Base-by-base conservation (phyloP, 805 yeast species). In the Candida ulmi region DNA sequence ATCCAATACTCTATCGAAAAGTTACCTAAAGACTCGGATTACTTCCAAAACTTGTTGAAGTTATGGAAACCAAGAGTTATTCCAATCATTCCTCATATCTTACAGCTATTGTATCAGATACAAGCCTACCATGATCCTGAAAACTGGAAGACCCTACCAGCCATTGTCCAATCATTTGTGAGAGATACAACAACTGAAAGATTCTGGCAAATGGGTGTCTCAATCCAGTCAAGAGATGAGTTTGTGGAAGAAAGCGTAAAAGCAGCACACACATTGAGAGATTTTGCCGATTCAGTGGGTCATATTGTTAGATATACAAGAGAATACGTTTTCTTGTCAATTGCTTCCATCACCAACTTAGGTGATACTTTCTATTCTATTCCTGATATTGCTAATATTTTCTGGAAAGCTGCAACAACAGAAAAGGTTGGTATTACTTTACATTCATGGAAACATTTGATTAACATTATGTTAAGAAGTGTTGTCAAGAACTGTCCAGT, bases 181-280 rank as follows among this genome's bases (percentile, higher is more conserved):
- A 75, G 76, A 47, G 83, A 87, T 52, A 83, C 95, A 44, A 83
- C 95, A 36, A 79, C 82, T 57, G 99, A 93, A 65, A 71, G 98
- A 53, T 93, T 93, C 60, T 93, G 99, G 99, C 98, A 95, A 57
- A 95, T 88, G 44, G 99, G 99, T 15, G 95, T 95, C 17, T 86
- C 96, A 1, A 84, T 86, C 42, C 95, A 93, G 62, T 80, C 95
- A 2, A 83, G 87, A 53, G 98, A 93, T 57, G 88, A 93, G 26
- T 95, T 93, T 50, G 82, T 93, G 46, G 95, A 86, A 57, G 98
- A 93, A 57, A 88, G 81, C 53, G 95, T 87, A 42, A 88, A 84
- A 57, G 98, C 99, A 0, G 87, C 93, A 69, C 83, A 84, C 47
- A 90, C 99, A 0, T 65, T 93, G 42, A 74, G 98, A 48, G 99